Conservation (phyloP, 768 basidiomycete species). For the Suillus spraguei region DNA sequence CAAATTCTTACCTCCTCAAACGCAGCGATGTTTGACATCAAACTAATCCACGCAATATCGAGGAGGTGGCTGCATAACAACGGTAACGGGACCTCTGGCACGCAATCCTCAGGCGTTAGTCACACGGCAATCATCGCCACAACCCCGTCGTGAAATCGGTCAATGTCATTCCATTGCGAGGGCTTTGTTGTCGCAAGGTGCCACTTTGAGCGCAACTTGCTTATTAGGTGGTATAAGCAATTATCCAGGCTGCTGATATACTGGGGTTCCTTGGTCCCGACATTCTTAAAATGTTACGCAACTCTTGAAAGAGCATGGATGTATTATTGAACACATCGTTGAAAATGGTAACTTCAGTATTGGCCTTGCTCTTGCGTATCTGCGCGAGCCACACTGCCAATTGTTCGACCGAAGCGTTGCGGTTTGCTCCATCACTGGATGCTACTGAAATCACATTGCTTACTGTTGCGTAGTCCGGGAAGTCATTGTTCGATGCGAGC, state of each 20-base stretch:
- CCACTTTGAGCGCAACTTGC: not conserved
- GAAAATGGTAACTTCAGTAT: slow-evolving; percentile 1
- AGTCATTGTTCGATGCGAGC: not conserved
- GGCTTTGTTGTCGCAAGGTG: not conserved
- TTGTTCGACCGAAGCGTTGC: not conserved
- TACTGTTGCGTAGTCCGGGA: not conserved
- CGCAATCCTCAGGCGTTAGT: not conserved
- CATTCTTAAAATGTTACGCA: not conserved
- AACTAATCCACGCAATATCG: not conserved
- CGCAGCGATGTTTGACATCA: not conserved
- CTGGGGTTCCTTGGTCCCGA: not conserved
- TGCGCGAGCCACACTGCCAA: not conserved
- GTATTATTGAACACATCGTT: not conserved
- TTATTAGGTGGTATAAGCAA: not conserved
- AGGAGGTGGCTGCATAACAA: not conserved
- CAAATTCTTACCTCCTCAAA: not conserved
- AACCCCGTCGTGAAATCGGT: not conserved
- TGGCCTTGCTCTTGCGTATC: not conserved
- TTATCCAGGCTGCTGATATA: not conserved
- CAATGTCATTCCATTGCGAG: not conserved
- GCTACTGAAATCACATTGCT: not conserved
- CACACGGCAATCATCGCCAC: not conserved
- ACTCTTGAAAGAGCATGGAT: not conserved
- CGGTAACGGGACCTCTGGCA: not conserved
- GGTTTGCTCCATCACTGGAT: not conserved